These are phyloP conservation scores for Pythium plurisporium DNA, from an alignment of 352 stramenopile species.

Conservation along the genomic window DNA sequence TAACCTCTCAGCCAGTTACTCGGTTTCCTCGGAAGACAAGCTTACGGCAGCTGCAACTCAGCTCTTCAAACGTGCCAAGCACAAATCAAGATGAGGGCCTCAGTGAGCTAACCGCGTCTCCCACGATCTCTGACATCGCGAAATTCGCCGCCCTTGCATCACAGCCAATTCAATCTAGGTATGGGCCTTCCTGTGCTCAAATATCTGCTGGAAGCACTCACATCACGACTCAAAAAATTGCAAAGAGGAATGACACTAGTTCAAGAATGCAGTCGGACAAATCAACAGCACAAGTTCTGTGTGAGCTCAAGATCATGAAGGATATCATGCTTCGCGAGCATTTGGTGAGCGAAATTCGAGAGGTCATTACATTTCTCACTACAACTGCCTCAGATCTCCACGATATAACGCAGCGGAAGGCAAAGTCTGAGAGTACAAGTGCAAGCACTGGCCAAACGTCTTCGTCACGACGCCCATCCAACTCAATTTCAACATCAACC, in stretches of 20 bases:
- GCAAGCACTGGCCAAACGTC: background rate
- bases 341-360: constrained; percentile 39
- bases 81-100: constrained; percentile 6
- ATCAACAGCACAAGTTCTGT: constrained; percentile 30
- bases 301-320: constrained; percentile 48
- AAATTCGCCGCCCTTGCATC: background rate
- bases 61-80: background rate
- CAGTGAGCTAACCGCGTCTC: background rate
- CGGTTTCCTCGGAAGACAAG: constrained; percentile 16
- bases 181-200: background rate
- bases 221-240: no score
- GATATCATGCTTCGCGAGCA: constrained; percentile 60
- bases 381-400: constrained; percentile 28
- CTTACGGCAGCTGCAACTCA: constrained; percentile 13
- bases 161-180: background rate
- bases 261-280: constrained; percentile 8
- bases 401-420: constrained; percentile 12
- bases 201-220: background rate
- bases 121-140: background rate
- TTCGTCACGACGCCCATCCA: background rate
- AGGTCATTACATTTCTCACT: constrained; percentile 23
- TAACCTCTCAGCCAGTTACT: background rate
- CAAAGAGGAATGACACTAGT: background rate
- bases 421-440: background rate
- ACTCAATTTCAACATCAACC: background rate